Conservation (phyloP, 345 rosid species). For the Linum tenue region DNA sequence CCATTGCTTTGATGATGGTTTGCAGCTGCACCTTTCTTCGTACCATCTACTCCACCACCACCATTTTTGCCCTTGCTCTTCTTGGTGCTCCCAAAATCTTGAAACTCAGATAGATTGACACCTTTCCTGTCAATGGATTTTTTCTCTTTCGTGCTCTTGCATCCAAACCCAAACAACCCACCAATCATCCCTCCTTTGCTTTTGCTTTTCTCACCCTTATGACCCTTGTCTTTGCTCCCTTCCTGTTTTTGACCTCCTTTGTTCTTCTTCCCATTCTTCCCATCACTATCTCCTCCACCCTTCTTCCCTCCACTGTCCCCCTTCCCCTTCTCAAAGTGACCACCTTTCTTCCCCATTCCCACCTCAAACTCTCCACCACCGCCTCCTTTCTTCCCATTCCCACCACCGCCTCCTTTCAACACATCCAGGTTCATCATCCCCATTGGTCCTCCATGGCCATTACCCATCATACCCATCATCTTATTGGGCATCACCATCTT, state of each 20-base stretch:
- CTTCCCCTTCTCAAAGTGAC: conserved; percentile 18
- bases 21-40: conserved; percentile 19
- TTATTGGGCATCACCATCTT: conserved; percentile 21
- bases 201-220: conserved; percentile 22
- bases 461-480: conserved; percentile 29
- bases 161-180: conserved; percentile 34
- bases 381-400: conserved; percentile 27
- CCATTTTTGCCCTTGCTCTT: conserved; percentile 30
- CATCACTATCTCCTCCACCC: conserved; percentile 10
- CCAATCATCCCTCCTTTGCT: conserved; percentile 24
- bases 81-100: conserved; percentile 21
- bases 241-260: conserved; percentile 2
- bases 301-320: conserved; percentile 27
- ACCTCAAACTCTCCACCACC: conserved; percentile 34
- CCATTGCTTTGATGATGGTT: conserved; percentile 22
- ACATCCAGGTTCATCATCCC: conserved; percentile 16
- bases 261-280: conserved; percentile 13
- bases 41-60: conserved; percentile 26
- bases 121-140: not conserved
- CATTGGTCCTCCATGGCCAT: conserved; percentile 8
- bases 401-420: conserved; percentile 16
- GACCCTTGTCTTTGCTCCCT: not conserved
- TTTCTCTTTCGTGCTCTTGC: conserved; percentile 40
- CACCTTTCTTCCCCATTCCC: conserved; percentile 45
- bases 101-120: not conserved